Base-by-base conservation (phyloP, 768 basidiomycete genomes). In the Pleurotus cornucopiae region DNA sequence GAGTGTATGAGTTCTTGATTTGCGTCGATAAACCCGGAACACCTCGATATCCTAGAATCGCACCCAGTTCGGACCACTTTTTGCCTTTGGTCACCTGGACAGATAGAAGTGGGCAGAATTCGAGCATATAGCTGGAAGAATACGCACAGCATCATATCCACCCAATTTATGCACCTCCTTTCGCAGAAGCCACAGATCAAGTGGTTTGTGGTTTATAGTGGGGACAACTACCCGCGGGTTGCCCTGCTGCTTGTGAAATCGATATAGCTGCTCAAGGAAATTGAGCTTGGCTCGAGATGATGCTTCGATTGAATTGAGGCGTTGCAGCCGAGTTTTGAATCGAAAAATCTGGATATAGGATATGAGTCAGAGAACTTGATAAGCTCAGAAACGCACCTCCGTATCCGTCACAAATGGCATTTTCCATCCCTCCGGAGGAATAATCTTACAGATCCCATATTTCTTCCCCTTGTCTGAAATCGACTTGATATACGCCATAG, bases 321-420 rank as follows among this genome's bases (percentile, higher is more conserved):
- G 85, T 71, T 97, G 94, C 43, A 98, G 73, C 49, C 97, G 86
- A 51, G 96, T 99, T 73, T 91, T 92, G 76, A 99, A 99, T 48
- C 93, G 89, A 74, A 97, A 98, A 57, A 79, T 79, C 94, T 93
- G 69, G 48, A 26, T 43, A 54, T 21, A 21, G 23, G 12, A 41
- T 53, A 41, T 40, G 51, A 40, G 38, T 53, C 51, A 53, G 9
- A 38, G 20, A 53, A 53, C 6, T 37, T 41, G 40, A 59, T 40
- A 39, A 54, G 40, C 65, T 57, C 49, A 46, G 54, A 57, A 44
- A 76, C 85, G 59, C 62, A 94, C 95, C 83, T 94, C 91, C 14
- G 93, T 93, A 67, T 98, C 88, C 45, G 95, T 91, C 9, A 92
- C 87, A 67, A 97, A 98, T 6, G 96, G 92, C 86, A 97, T 96